phyloP scores from a whole-genome alignment of 345 rosid species.

The Citrus hindsii region DNA sequence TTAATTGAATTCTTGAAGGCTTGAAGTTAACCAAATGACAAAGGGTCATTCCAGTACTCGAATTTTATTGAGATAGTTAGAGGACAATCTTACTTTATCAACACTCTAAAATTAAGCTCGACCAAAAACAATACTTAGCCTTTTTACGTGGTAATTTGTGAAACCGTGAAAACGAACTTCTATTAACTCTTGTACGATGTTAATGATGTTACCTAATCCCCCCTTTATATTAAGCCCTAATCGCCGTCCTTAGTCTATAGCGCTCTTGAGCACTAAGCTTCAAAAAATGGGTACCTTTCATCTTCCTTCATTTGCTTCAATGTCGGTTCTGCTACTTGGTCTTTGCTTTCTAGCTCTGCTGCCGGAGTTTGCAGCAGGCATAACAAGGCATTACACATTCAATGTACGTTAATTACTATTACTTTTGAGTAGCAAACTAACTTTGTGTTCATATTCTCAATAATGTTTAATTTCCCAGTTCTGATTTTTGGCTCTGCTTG shows the following conservation, averaged over 20 bases:
- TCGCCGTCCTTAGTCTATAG: background rate
- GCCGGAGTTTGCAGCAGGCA: constrained; percentile 23
- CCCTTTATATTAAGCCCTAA: constrained; percentile 19
- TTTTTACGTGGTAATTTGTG: background rate
- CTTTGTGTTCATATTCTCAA: background rate
- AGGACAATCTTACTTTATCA: constrained; percentile 39
- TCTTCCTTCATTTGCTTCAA: constrained; percentile 9
- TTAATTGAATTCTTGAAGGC: background rate
- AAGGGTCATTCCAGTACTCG: constrained; percentile 17
- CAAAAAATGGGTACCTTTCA: constrained; percentile 19
- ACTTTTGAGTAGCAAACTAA: background rate
- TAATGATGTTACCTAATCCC: constrained; percentile 29
- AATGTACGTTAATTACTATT: constrained; percentile 27
- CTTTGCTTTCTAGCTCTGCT: constrained; percentile 16
- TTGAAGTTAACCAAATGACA: background rate
- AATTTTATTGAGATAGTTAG: background rate
- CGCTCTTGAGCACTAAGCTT: background rate
- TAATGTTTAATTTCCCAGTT: background rate
- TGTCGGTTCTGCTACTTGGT: constrained; percentile 8
- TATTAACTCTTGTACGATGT: background rate
- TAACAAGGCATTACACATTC: constrained; percentile 58
- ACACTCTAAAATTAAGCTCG: constrained; percentile 61
- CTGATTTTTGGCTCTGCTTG: background rate
- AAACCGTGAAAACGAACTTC: background rate
- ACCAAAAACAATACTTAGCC: constrained; percentile 29